A percentile compares a stretch with the other conserved stretches of the same genome.
Conservation (phyloP, 768 basidiomycete genomes). For the Kockovaella imperatae region DNA sequence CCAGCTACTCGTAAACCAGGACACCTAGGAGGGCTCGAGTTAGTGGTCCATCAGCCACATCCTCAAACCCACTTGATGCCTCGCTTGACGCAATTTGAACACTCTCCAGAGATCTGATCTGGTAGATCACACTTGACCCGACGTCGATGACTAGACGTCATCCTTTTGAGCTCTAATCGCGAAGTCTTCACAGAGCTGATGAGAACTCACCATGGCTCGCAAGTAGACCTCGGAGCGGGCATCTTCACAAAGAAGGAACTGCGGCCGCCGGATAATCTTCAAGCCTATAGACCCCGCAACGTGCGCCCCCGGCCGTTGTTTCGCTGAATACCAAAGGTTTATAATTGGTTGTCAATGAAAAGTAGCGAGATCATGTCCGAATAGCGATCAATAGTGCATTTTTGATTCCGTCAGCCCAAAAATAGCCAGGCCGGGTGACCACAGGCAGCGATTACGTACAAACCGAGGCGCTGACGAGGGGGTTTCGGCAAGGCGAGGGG, state of each 20-base stretch:
- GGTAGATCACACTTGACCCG: slow-evolving; percentile 8
- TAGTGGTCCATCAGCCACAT: not conserved
- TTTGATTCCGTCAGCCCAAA: too few species aligned
- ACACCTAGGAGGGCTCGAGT: not conserved
- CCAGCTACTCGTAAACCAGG: not conserved
- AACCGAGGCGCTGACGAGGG: too few species aligned
- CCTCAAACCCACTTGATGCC: not conserved
- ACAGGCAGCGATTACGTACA: too few species aligned
- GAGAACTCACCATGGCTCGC: slow-evolving; percentile 4
- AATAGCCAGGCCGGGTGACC: too few species aligned
- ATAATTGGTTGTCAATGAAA: too few species aligned
- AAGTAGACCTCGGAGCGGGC: slow-evolving; percentile 1
- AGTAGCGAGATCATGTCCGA: too few species aligned
- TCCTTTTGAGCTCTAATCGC: too few species aligned
- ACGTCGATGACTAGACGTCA: slow-evolving; percentile 1
- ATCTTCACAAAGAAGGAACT: slow-evolving; percentile 1
- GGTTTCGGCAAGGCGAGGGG: too few species aligned
- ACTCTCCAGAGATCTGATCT: not conserved
- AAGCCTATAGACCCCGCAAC: not conserved
- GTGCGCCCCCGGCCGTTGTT: not conserved
- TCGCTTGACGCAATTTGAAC: slow-evolving; percentile 3
- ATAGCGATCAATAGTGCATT: too few species aligned
- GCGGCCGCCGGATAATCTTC: not conserved
- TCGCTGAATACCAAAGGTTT: too few species aligned
- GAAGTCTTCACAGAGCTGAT: not conserved